These are phyloP conservation scores for Sclerotinia spermophila DNA, from an alignment of 2,329 filamentous ascomycete species.

Conservation along the genomic window DNA sequence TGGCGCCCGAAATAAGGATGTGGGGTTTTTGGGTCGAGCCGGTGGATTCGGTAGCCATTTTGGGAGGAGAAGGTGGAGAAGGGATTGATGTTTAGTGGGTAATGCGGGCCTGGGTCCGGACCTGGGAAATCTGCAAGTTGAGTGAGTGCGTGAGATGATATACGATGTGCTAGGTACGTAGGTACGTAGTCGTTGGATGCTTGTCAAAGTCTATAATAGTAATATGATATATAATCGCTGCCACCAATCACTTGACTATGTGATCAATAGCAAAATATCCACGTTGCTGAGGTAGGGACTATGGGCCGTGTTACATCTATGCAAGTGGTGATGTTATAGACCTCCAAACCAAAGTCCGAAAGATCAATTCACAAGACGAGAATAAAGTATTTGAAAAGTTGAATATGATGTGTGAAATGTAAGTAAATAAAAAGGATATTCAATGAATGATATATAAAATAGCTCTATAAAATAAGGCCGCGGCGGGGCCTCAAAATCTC, in stretches of 20 bases:
- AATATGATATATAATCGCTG: too few relatives aligned
- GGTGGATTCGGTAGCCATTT: not conserved
- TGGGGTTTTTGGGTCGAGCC: not conserved
- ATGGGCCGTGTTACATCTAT: not conserved
- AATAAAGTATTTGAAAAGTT: not conserved
- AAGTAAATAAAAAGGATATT: not conserved
- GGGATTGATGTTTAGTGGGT: not conserved
- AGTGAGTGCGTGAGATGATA: not conserved
- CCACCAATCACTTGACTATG: too few relatives aligned
- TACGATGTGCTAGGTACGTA: too few relatives aligned
- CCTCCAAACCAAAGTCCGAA: not conserved
- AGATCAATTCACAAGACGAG: not conserved
- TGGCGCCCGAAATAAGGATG: constrained; percentile 38
- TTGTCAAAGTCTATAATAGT: too few relatives aligned
- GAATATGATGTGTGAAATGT: not conserved
- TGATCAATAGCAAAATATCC: not conserved
- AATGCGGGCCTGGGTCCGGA: not conserved
- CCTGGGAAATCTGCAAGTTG: not conserved
- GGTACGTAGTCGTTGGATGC: not conserved
- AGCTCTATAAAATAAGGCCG: not conserved
- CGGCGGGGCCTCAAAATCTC: not conserved
- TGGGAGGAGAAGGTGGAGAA: not conserved
- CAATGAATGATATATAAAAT: not conserved
- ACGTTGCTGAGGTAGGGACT: not conserved
- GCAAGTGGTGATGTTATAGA: not conserved